Percentiles rank a stretch among this genome's conserved stretches.
Evolutionary conservation across 225 moss, liverwort and hornwort species (phyloP).

Genomic region (Polytrichum commune): DNA sequence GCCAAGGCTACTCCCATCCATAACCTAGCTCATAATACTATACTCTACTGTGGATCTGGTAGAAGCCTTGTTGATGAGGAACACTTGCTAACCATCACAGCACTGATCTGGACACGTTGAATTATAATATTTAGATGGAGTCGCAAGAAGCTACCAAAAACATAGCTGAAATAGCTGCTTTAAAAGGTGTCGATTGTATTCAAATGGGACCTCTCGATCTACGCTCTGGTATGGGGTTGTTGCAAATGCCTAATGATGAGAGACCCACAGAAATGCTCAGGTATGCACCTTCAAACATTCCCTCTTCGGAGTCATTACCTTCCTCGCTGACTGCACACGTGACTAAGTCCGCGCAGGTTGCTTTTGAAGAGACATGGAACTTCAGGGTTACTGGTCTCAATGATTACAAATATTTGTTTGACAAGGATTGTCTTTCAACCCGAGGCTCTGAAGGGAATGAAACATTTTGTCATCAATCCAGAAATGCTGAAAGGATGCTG

Average conservation of each 20-base stretch:
- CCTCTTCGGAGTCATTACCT: not conserved
- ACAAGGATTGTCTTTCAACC: no score
- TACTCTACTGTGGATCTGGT: no score
- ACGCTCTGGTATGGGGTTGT: constrained; percentile 67
- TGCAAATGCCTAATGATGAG: constrained; percentile 34
- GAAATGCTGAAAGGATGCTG: constrained; percentile 45
- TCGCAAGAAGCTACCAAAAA: constrained; percentile 53
- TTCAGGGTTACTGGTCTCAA: no score
- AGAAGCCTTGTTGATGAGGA: no score
- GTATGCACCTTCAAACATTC: constrained; percentile 12
- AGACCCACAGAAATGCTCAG: constrained; percentile 43
- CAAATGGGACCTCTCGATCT: constrained; percentile 80
- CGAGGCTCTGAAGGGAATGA: no score
- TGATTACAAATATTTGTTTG: no score
- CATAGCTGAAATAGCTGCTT: constrained; percentile 57
- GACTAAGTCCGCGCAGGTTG: no score
- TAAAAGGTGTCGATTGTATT: constrained; percentile 81
- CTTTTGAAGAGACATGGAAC: no score
- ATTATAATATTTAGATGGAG: constrained; percentile 54
- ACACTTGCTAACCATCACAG: no score
- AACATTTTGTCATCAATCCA: constrained; percentile 13
- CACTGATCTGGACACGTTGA: constrained; percentile 1
- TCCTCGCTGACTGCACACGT: not conserved
- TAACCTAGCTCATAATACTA: no score
- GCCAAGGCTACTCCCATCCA: no score